These are phyloP conservation scores for Phytophthora brassicae DNA, from an alignment of 352 stramenopile species.

Conservation along the genomic window DNA sequence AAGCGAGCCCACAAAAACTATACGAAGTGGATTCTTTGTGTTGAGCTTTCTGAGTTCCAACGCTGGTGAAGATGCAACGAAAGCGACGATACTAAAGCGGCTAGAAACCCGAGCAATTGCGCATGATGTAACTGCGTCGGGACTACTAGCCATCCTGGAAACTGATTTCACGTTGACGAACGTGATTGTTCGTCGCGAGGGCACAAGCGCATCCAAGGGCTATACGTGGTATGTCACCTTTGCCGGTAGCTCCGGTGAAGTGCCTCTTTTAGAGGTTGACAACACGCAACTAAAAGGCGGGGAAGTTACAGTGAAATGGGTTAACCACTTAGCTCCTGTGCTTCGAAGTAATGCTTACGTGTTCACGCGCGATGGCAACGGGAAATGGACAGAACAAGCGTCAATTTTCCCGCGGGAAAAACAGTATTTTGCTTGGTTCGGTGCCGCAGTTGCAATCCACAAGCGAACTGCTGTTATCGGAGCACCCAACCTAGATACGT, in stretches of 20 bases:
- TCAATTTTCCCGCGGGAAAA: conserved; percentile 91
- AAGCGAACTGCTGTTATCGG: conserved; percentile 88
- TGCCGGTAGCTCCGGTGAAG: conserved; percentile 44
- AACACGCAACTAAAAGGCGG: conserved; percentile 30
- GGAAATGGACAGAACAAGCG: conserved; percentile 89
- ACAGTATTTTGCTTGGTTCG: conserved; percentile 91
- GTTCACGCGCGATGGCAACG: conserved; percentile 53
- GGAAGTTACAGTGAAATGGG: conserved; percentile 41
- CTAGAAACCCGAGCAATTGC: conserved; percentile 53
- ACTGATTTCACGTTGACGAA: conserved; percentile 70
- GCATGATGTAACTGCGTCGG: conserved; percentile 45
- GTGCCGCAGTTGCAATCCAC: conserved; percentile 77
- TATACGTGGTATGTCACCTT: conserved; percentile 90
- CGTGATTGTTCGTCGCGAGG: conserved; percentile 68
- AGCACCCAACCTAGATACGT: conserved; percentile 91
- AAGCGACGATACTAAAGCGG: conserved; percentile 19
- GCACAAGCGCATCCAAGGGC: conserved; percentile 43
- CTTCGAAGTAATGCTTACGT: conserved; percentile 67
- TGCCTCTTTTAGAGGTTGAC: conserved; percentile 63
- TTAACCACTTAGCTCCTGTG: conserved; percentile 54
- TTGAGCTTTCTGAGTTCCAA: conserved; percentile 45
- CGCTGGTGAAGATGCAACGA: conserved; percentile 14
- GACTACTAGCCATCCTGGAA: conserved; percentile 60
- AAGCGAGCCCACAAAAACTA: conserved; percentile 7
- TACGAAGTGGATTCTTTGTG: conserved; percentile 49